Conservation (phyloP, 139 green algal genomes). For the Haematococcus lacustris region DNA sequence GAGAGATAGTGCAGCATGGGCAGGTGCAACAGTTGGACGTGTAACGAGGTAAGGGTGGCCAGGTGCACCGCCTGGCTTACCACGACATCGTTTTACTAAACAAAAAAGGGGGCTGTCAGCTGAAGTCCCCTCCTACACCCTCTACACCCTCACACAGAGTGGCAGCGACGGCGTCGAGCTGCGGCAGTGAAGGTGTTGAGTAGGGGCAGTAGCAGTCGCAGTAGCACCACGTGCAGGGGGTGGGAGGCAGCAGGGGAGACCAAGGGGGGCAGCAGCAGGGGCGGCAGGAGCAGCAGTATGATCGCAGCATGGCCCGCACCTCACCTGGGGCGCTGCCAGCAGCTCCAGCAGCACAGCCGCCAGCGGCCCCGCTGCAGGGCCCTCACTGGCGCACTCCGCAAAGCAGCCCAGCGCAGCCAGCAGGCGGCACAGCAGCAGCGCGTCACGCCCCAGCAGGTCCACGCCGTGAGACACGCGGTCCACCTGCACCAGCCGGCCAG, state of each 20-base stretch:
- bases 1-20: background rate
- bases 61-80: background rate
- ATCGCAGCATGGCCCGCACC: background rate
- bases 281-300: background rate
- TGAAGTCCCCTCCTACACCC: background rate
- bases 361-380: conserved; percentile 36
- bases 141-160: background rate
- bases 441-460: conserved; percentile 64
- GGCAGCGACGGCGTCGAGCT: too few species aligned
- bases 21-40: background rate
- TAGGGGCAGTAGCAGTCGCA: background rate
- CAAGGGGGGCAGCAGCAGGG: background rate
- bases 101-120: too few species aligned
- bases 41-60: background rate
- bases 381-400: conserved; percentile 24
- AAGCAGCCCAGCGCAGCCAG: conserved; percentile 46
- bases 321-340: conserved; percentile 40
- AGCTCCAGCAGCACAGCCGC: conserved; percentile 60
- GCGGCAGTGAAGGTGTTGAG: too few species aligned
- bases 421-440: conserved; percentile 61
- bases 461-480: conserved; percentile 57
- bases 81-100: too few species aligned
- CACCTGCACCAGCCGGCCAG: conserved; percentile 1
- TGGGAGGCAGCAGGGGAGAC: background rate
- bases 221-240: background rate